These are phyloP conservation scores for Phaffia tasmanica DNA, from an alignment of 768 basidiomycete species.

Conservation along the genomic window DNA sequence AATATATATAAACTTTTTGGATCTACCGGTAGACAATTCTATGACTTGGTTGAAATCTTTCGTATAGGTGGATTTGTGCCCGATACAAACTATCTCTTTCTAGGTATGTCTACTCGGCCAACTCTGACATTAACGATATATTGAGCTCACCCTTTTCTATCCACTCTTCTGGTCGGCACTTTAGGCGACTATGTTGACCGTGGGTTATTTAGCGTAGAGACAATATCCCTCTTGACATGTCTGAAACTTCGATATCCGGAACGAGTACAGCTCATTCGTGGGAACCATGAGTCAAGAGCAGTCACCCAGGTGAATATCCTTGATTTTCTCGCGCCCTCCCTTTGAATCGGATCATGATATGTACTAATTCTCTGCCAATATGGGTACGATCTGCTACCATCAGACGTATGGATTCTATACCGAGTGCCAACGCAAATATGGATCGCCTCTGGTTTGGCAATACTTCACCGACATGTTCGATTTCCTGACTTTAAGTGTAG, in stretches of 20 bases:
- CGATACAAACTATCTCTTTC: conserved; percentile 93
- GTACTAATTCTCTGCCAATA: too few relatives aligned
- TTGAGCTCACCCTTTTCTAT: conserved; percentile 1
- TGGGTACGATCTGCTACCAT: conserved; percentile 34
- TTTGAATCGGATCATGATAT: neutral
- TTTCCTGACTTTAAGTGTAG: conserved; percentile 90
- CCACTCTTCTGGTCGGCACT: conserved; percentile 16
- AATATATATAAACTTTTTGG: neutral
- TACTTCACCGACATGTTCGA: conserved; percentile 99
- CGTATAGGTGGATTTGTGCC: conserved; percentile 95
- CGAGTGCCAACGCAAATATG: conserved; percentile 95
- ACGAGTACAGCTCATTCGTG: conserved; percentile 88
- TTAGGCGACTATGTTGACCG: conserved; percentile 97
- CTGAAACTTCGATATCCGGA: conserved; percentile 95
- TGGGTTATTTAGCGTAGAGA: conserved; percentile 95
- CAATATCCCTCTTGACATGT: conserved; percentile 91
- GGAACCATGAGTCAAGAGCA: conserved; percentile 94
- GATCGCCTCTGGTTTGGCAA: conserved; percentile 90
- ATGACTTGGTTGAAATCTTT: conserved; percentile 98
- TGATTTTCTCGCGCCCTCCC: neutral
- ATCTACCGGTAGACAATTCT: conserved; percentile 71
- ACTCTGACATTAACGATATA: neutral
- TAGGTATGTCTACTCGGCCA: conserved; percentile 52
- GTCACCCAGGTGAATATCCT: conserved; percentile 78
- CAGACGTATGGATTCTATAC: conserved; percentile 99